phyloP scores from a whole-genome alignment of 2,329 filamentous ascomycete genomes.

The Trichophyton verrucosum region DNA sequence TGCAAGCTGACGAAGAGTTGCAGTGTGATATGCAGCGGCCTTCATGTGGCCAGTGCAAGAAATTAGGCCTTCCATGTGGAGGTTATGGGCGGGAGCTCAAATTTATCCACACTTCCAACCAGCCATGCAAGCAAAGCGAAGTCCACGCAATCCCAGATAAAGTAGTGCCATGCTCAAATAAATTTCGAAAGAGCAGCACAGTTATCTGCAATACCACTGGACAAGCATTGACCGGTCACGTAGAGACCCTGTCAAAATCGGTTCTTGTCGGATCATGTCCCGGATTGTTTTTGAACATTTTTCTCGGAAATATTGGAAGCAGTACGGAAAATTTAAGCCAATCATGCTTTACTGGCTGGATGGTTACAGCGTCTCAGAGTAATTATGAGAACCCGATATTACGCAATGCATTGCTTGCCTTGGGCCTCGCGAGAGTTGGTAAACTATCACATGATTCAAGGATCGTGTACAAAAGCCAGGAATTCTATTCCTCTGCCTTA shows the following conservation, averaged over 20 bases:
- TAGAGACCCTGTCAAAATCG: background rate
- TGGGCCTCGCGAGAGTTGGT: background rate
- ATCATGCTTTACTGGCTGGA: constrained; percentile 2
- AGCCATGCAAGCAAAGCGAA: background rate
- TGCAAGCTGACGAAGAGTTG: background rate
- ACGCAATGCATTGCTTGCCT: background rate
- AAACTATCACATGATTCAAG: background rate
- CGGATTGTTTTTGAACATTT: background rate
- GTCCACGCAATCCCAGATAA: background rate
- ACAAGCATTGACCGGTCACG: background rate
- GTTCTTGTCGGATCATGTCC: background rate
- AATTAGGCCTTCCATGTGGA: background rate
- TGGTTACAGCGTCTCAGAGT: background rate
- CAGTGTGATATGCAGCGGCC: constrained; percentile 5
- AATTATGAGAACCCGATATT: background rate
- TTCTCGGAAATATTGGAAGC: background rate
- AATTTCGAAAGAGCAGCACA: background rate
- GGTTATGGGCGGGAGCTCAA: constrained; percentile 2
- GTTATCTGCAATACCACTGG: background rate
- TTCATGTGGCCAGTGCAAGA: constrained; percentile 6
- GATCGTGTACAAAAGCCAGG: background rate
- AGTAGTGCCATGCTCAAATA: background rate
- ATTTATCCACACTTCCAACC: background rate
- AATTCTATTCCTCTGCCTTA: background rate
- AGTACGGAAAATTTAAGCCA: background rate